A percentile compares a stretch with the other conserved stretches of the same genome.
Conservation (phyloP, 2,329 filamentous ascomycete species). For the Pyrenophora seminiperda region DNA sequence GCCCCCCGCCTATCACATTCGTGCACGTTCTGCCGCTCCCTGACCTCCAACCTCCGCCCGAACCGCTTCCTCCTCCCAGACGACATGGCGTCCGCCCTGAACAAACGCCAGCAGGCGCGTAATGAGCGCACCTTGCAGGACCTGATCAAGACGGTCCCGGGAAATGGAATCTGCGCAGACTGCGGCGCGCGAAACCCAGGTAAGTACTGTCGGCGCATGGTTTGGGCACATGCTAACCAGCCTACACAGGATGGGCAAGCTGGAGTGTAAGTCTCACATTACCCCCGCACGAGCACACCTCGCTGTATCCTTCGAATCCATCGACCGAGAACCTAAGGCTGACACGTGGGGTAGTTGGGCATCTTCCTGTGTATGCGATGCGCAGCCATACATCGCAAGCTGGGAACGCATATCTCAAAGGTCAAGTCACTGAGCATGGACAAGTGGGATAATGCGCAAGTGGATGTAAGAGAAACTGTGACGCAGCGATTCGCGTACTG, state of each 20-base stretch:
- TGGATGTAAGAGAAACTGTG: slow-evolving; percentile 70
- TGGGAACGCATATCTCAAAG: slow-evolving; percentile 97
- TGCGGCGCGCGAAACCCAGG: slow-evolving; percentile 91
- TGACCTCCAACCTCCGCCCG: slow-evolving; percentile 21
- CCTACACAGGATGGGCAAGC: slow-evolving; percentile 80
- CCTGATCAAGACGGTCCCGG: slow-evolving; percentile 79
- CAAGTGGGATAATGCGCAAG: slow-evolving; percentile 93
- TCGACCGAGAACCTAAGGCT: slow-evolving; percentile 13
- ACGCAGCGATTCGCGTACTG: neutral
- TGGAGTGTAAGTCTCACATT: slow-evolving; percentile 74
- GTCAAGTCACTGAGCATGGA: slow-evolving; percentile 99
- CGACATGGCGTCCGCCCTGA: slow-evolving; percentile 73
- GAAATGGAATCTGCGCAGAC: slow-evolving; percentile 93
- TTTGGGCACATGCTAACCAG: slow-evolving; percentile 37
- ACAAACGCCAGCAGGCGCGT: slow-evolving; percentile 96
- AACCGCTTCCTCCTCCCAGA: slow-evolving; percentile 25
- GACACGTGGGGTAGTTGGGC: slow-evolving; percentile 67
- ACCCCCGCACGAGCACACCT: neutral
- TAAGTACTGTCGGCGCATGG: slow-evolving; percentile 53
- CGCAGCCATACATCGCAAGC: slow-evolving; percentile 90
- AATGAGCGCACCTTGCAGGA: slow-evolving; percentile 93
- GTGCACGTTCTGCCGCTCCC: slow-evolving; percentile 30
- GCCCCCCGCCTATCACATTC: slow-evolving; percentile 19
- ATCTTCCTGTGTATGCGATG: slow-evolving; percentile 98
- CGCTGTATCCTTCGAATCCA: neutral